Base-by-base conservation (phyloP, 331 rosid species). In the Phaseolus coccineus region DNA sequence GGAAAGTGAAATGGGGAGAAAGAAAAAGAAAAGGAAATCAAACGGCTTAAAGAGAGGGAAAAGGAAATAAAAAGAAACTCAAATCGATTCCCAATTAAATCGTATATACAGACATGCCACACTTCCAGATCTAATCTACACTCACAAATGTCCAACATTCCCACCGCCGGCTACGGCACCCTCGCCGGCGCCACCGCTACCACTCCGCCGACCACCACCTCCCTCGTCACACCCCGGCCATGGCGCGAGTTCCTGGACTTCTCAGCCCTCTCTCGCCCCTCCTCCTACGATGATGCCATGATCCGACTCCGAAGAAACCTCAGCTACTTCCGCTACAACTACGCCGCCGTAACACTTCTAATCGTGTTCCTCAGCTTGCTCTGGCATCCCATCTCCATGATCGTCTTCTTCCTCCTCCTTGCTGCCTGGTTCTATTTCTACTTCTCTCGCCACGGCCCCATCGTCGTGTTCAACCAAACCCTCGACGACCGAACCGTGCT, bases 331-430 rank as follows among this genome's bases (percentile, higher is more conserved):
- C 91, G 89, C 0, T 83, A 78, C 80, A 94, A 94, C 81, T 94
- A 94, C 89, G 76, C 92, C 67, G 61, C 87, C 79, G 84, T 74
- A 4, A 78, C 78, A 67, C 96, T 91, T 16, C 5, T 90, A 25
- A 71, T 89, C 42, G 78, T 94, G 65, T 94, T 86, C 82, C 78
- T 86, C 42, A 77, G 82, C 51, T 84, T 86, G 57, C 77, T 86
- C 3, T 86, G 87, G 97, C 96, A 94, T 61, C 98, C 98, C 0
- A 1, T 90, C 9, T 89, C 97, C 30, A 84, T 91, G 88, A 85
- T 94, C 87, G 87, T 89, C 7, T 89, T 86, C 86, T 61, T 94
- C 73, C 9, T 88, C 50, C 4, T 86, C 35, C 79, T 91, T 71
- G 28, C 89, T 16, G 93, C 82, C 1, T 94, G 98, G 98, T 82